These are phyloP conservation scores for Ascochyta pisi DNA, from an alignment of 2,329 filamentous ascomycete genomes.

Conservation along the genomic window DNA sequence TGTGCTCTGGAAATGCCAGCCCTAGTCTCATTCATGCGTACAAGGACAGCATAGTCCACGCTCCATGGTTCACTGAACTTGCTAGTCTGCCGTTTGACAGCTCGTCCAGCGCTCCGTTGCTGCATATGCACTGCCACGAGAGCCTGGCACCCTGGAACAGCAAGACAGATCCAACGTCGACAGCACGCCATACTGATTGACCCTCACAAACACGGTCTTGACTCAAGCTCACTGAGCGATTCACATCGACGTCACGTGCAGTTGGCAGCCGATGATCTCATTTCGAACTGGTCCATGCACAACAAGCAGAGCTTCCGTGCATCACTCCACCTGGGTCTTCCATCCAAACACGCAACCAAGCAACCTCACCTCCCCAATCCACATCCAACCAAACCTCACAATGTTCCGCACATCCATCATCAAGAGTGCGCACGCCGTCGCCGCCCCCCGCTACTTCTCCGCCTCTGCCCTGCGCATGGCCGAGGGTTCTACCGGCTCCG, in stretches of 20 bases:
- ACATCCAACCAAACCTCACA: constrained; percentile 22
- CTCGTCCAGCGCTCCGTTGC: not conserved
- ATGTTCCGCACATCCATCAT: constrained; percentile 51
- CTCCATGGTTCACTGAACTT: not conserved
- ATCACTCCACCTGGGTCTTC: constrained; percentile 8
- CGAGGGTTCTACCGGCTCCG: constrained; percentile 56
- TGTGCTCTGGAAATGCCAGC: not conserved
- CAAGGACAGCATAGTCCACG: not conserved
- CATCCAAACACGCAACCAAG: constrained; percentile 20
- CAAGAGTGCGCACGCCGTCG: constrained; percentile 49
- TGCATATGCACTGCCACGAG: not conserved
- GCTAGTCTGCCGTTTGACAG: not conserved
- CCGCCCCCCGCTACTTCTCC: constrained; percentile 52
- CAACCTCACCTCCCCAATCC: constrained; percentile 14
- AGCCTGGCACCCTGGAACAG: not conserved
- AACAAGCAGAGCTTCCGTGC: constrained; percentile 7
- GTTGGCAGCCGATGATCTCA: constrained; percentile 24
- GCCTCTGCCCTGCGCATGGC: constrained; percentile 52
- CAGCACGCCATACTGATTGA: not conserved
- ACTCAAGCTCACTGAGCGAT: not conserved
- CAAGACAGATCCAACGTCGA: not conserved
- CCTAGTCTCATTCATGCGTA: not conserved
- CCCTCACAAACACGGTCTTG: not conserved
- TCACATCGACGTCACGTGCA: not conserved
- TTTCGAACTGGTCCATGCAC: not conserved